Evolutionary conservation across 2,329 filamentous ascomycete species (phyloP).

Genomic region (Stachybotrys chlorohalonatus): DNA sequence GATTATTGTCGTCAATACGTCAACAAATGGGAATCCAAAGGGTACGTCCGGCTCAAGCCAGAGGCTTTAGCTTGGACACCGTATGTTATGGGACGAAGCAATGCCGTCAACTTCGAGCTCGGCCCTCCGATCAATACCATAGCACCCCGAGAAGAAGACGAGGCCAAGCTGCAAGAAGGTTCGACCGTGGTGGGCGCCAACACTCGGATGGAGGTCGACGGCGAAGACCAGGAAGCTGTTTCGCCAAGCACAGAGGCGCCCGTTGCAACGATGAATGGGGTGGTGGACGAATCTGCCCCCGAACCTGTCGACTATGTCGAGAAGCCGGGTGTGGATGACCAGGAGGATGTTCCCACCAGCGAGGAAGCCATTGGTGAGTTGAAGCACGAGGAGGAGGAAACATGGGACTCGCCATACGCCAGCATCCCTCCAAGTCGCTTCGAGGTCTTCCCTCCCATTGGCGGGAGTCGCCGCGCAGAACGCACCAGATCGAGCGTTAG

Average conservation of each 20-base stretch:
- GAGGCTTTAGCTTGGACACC: slow-evolving; percentile 87
- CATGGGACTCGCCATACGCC: slow-evolving; percentile 40
- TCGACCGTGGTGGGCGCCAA: slow-evolving; percentile 9
- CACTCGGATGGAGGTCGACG: slow-evolving; percentile 13
- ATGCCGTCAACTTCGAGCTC: slow-evolving; percentile 73
- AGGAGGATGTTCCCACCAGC: slow-evolving; percentile 17
- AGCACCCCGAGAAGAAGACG: slow-evolving; percentile 73
- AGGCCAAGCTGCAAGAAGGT: slow-evolving; percentile 29
- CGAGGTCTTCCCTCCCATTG: slow-evolving; percentile 65
- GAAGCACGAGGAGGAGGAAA: slow-evolving; percentile 15
- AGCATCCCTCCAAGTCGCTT: slow-evolving; percentile 63
- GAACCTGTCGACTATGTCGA: slow-evolving; percentile 17
- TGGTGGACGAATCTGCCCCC: neutral
- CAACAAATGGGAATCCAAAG: slow-evolving; percentile 79
- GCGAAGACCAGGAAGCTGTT: neutral
- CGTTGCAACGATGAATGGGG: neutral
- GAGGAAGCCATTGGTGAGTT: slow-evolving; percentile 17
- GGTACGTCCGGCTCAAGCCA: slow-evolving; percentile 76
- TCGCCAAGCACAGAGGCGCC: neutral
- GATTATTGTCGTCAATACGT: slow-evolving; percentile 83
- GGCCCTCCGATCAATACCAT: slow-evolving; percentile 76
- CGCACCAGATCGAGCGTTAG: slow-evolving; percentile 32
- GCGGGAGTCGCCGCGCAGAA: slow-evolving; percentile 36
- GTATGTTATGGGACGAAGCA: slow-evolving; percentile 88
- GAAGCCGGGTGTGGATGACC: slow-evolving; percentile 18